Percentiles rank a stretch among this genome's conserved stretches.
Evolutionary conservation across 306 rosid species (phyloP).

Genomic region (Oxytropis ochrocephala): DNA sequence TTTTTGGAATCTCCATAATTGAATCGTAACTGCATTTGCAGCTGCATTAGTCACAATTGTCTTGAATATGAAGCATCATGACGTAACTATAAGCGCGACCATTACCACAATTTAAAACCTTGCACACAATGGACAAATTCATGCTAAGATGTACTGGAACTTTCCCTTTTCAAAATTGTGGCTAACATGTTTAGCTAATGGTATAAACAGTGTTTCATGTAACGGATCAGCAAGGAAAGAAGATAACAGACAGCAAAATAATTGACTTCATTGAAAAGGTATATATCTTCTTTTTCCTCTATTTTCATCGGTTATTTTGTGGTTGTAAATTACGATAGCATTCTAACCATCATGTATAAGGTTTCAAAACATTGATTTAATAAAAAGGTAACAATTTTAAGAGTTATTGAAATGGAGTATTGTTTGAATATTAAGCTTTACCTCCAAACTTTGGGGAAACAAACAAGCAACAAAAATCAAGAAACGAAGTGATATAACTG

Average conservation of each 20-base stretch:
- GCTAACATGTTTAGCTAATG: conserved; percentile 24
- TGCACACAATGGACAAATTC: not conserved
- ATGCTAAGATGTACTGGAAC: not conserved
- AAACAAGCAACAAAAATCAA: too few relatives aligned
- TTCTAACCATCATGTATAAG: not conserved
- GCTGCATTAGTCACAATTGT: not conserved
- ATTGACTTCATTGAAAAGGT: conserved; percentile 75
- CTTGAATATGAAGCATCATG: not conserved
- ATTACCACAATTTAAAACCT: not conserved
- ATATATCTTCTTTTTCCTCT: conserved; percentile 27
- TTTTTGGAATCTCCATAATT: not conserved
- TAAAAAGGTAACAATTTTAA: not conserved
- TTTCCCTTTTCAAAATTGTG: not conserved
- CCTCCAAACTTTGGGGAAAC: too few relatives aligned
- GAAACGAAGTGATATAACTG: too few relatives aligned
- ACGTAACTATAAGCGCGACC: too few relatives aligned
- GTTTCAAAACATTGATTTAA: not conserved
- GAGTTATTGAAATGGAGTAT: not conserved
- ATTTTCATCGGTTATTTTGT: not conserved
- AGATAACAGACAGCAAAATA: conserved; percentile 55
- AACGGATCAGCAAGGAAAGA: conserved; percentile 78
- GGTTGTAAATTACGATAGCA: not conserved
- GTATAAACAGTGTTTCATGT: conserved; percentile 62
- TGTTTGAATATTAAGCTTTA: not conserved
- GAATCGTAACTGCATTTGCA: too few relatives aligned